Percentiles rank a stretch among this genome's conserved stretches.
These are phyloP conservation scores for Pichia pseudocactophila DNA, from an alignment of 805 yeast genomes.

Conservation along the genomic window DNA sequence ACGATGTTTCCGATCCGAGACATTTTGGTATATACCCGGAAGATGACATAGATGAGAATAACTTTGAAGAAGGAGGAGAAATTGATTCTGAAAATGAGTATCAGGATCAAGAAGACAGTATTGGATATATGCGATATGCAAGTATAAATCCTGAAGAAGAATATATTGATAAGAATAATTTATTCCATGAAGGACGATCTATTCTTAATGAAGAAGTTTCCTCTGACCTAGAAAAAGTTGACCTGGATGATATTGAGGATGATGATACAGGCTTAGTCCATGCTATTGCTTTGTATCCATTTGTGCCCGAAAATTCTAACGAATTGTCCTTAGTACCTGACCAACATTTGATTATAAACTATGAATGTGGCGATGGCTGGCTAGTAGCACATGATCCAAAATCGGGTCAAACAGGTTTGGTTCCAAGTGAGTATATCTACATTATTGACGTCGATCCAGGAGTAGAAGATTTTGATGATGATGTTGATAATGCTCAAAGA, in stretches of 20 bases:
- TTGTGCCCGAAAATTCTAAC: slow-evolving; percentile 88
- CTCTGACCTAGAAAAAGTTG: background rate
- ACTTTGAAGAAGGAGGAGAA: slow-evolving; percentile 14
- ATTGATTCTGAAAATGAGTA: slow-evolving; percentile 10
- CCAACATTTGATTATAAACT: slow-evolving; percentile 75
- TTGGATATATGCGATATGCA: background rate
- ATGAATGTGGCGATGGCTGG: slow-evolving; percentile 98
- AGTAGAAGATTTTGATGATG: slow-evolving; percentile 26
- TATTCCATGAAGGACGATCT: background rate
- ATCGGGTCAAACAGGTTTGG: slow-evolving; percentile 79
- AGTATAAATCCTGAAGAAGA: background rate
- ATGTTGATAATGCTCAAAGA: slow-evolving; percentile 20
- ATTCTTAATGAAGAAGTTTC: background rate
- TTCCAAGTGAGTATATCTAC: slow-evolving; percentile 91
- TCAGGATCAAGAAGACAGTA: background rate
- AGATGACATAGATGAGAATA: slow-evolving; percentile 18
- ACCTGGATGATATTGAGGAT: background rate
- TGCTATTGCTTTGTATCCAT: slow-evolving; percentile 86
- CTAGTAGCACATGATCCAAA: slow-evolving; percentile 78
- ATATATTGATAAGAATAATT: background rate
- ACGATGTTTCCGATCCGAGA: slow-evolving; percentile 57
- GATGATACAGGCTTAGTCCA: slow-evolving; percentile 18
- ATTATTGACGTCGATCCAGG: slow-evolving; percentile 21
- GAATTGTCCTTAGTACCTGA: slow-evolving; percentile 75
- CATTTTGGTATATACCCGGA: slow-evolving; percentile 44